Conservation (phyloP, 805 yeast genomes). For the Kazachstania martiniae region DNA sequence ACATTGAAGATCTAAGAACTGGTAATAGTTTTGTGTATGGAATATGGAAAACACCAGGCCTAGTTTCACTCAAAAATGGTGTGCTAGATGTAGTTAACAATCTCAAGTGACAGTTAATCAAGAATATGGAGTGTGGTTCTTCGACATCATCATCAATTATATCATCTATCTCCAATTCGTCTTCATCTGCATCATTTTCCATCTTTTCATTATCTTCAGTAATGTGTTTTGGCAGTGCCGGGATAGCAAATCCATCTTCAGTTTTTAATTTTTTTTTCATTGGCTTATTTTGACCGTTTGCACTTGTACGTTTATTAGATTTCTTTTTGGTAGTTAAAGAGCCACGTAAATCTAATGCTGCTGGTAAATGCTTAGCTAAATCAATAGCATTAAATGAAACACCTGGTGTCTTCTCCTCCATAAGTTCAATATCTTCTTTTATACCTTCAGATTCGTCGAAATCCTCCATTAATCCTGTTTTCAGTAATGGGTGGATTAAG, state of each 20-base stretch:
- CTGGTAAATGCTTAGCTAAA: slow-evolving; percentile 31
- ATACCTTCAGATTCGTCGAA: slow-evolving; percentile 29
- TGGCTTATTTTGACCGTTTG: slow-evolving; percentile 9
- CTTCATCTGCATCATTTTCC: slow-evolving; percentile 19
- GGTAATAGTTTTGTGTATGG: slow-evolving; percentile 47
- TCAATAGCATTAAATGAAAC: slow-evolving; percentile 35
- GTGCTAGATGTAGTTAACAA: slow-evolving; percentile 41
- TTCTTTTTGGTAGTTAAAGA: slow-evolving; percentile 31
- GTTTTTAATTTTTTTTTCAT: slow-evolving; percentile 32
- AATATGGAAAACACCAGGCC: slow-evolving; percentile 47
- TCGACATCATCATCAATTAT: slow-evolving; percentile 27
- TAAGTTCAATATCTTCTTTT: slow-evolving; percentile 15
- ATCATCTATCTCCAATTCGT: slow-evolving; percentile 15
- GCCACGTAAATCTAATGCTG: slow-evolving; percentile 34
- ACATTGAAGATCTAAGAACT: slow-evolving; percentile 36
- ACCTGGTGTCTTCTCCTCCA: slow-evolving; percentile 28
- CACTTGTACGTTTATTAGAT: slow-evolving; percentile 27
- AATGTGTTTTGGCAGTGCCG: slow-evolving; percentile 19
- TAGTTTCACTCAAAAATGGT: slow-evolving; percentile 51
- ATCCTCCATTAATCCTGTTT: slow-evolving; percentile 43
- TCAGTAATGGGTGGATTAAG: slow-evolving; percentile 30
- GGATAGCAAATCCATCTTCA: slow-evolving; percentile 29
- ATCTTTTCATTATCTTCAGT: slow-evolving; percentile 16
- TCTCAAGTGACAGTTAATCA: slow-evolving; percentile 56
- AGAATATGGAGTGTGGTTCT: slow-evolving; percentile 22